phyloP scores from a whole-genome alignment of 371 early-diverging fungal genomes.

The Mucor plumbeus region DNA sequence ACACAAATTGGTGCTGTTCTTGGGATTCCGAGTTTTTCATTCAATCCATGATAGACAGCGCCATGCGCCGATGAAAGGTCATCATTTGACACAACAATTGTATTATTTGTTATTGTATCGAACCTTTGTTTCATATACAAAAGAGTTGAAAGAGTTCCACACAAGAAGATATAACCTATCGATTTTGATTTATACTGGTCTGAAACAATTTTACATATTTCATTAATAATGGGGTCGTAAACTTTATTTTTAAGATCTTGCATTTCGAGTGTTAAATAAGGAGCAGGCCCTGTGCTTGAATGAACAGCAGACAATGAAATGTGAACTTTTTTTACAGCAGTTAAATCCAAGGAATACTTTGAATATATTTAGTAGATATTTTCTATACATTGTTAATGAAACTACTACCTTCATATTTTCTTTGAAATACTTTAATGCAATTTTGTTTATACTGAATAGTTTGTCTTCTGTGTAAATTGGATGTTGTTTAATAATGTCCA shows the following conservation, averaged over 20 bases:
- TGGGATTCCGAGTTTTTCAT: conserved; percentile 7
- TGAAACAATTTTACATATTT: not conserved
- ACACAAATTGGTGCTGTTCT: conserved; percentile 4
- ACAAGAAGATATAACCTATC: not conserved
- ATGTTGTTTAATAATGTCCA: not conserved
- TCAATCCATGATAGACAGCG: conserved; percentile 6
- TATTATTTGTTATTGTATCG: not conserved
- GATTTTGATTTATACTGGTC: not conserved
- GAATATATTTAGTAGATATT: not conserved
- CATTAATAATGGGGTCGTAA: conserved; percentile 12
- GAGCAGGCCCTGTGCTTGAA: not conserved
- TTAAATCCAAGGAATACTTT: not conserved
- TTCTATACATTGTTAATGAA: not conserved
- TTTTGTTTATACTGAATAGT: not conserved
- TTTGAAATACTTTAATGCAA: not conserved
- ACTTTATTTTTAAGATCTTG: conserved; percentile 13
- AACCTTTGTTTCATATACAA: conserved; percentile 9
- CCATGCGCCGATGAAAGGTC: conserved; percentile 12
- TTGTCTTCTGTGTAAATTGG: not conserved
- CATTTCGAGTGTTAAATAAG: conserved; percentile 1
- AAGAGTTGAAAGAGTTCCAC: conserved; percentile 8
- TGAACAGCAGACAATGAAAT: not conserved
- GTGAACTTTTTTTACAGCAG: not conserved
- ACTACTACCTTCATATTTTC: not conserved
- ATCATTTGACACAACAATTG: conserved; percentile 11